These are phyloP conservation scores for Citrus trifoliata DNA, from an alignment of 345 rosid genomes.

Conservation along the genomic window DNA sequence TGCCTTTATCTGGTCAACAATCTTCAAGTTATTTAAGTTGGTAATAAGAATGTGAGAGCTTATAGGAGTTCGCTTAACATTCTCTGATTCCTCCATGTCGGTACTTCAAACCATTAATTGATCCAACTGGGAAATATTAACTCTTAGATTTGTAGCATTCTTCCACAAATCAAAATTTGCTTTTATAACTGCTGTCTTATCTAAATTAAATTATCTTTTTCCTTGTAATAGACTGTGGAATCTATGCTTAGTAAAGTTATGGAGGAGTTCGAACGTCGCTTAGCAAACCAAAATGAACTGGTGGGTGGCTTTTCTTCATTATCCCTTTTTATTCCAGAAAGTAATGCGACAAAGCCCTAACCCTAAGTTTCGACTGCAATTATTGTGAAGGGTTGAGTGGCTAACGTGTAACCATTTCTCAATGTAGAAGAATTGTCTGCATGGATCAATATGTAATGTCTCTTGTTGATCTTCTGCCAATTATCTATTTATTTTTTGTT, in stretches of 20 bases:
- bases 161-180: background rate
- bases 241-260: slow-evolving; percentile 79
- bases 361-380: background rate
- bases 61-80: background rate
- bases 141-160: background rate
- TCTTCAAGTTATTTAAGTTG: background rate
- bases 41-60: background rate
- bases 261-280: slow-evolving; percentile 82
- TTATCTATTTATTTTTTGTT: background rate
- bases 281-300: slow-evolving; percentile 58
- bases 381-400: background rate
- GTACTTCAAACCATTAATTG: background rate
- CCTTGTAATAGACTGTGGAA: slow-evolving; percentile 69
- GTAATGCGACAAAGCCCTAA: background rate
- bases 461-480: slow-evolving; percentile 15
- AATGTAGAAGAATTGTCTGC: background rate
- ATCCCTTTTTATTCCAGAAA: background rate
- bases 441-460: background rate
- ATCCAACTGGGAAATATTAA: background rate
- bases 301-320: slow-evolving; percentile 33
- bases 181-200: no score
- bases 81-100: background rate
- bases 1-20: no score
- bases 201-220: slow-evolving; percentile 22
- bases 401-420: background rate